phyloP scores from a whole-genome alignment of 129 eudicot genomes.

The Artemisia tridentata region DNA sequence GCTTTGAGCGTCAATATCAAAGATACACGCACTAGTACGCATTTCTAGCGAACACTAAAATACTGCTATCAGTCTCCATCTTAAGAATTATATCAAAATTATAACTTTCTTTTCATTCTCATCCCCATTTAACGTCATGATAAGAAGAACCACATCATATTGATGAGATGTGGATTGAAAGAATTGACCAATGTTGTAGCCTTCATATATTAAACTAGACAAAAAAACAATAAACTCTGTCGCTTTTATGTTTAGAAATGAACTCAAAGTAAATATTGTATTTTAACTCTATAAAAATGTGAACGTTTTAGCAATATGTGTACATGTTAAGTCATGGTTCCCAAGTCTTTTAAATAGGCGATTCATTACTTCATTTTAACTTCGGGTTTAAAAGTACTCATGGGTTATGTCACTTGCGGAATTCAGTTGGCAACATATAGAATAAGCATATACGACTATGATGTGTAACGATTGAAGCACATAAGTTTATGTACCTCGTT shows the following conservation, averaged over 20 bases:
- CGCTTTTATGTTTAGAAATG: background rate
- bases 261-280: background rate
- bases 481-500: constrained; percentile 51
- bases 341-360: background rate
- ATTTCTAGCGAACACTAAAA: background rate
- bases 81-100: background rate
- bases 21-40: background rate
- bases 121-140: background rate
- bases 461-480: background rate
- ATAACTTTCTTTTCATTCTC: background rate
- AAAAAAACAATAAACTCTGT: background rate
- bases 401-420: too few species aligned
- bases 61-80: background rate
- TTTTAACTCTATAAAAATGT: background rate
- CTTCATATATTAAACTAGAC: background rate
- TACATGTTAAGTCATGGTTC: background rate
- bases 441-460: background rate
- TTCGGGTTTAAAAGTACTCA: too few species aligned
- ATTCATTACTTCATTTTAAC: background rate
- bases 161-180: background rate
- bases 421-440: too few species aligned
- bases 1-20: background rate
- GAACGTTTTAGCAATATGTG: background rate
- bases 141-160: background rate
- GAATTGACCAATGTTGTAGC: background rate